phyloP scores from a whole-genome alignment of 176 grass and related monocot genomes.

The Poa pratensis region DNA sequence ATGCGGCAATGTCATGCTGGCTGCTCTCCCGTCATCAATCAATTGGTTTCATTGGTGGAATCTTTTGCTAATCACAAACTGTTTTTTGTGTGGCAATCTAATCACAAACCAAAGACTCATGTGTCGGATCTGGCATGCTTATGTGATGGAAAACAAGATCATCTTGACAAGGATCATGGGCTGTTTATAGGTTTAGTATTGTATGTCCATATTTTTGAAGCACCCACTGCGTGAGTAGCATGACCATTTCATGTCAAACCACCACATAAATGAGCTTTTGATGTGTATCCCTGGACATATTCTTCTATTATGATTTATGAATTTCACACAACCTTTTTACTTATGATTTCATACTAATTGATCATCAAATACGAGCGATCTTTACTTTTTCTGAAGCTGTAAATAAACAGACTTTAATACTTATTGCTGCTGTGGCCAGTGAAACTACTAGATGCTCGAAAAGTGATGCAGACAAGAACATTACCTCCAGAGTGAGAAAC shows the following conservation, averaged over 20 bases:
- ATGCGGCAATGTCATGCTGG: background rate
- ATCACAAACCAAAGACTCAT: background rate
- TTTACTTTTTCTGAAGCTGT: background rate
- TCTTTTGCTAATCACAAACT: background rate
- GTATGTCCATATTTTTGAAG: background rate
- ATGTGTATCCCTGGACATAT: background rate
- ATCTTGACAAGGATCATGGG: background rate
- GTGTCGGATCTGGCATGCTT: slow-evolving; percentile 6
- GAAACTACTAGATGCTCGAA: background rate
- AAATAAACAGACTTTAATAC: background rate
- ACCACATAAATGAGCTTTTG: background rate
- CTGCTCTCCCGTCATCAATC: background rate
- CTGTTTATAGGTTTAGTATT: background rate
- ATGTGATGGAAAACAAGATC: background rate
- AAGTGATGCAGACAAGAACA: background rate
- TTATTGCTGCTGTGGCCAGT: background rate
- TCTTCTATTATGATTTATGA: background rate
- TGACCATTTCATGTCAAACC: slow-evolving; percentile 15
- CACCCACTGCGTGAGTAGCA: background rate
- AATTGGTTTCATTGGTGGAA: background rate
- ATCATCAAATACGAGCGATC: background rate
- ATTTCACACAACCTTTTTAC: background rate
- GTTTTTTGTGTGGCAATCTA: too few species aligned
- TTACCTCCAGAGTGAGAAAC: too few species aligned
- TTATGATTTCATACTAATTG: background rate